These are phyloP conservation scores for Sporothrix phasma DNA, from an alignment of 2,329 filamentous ascomycete genomes.

Conservation along the genomic window DNA sequence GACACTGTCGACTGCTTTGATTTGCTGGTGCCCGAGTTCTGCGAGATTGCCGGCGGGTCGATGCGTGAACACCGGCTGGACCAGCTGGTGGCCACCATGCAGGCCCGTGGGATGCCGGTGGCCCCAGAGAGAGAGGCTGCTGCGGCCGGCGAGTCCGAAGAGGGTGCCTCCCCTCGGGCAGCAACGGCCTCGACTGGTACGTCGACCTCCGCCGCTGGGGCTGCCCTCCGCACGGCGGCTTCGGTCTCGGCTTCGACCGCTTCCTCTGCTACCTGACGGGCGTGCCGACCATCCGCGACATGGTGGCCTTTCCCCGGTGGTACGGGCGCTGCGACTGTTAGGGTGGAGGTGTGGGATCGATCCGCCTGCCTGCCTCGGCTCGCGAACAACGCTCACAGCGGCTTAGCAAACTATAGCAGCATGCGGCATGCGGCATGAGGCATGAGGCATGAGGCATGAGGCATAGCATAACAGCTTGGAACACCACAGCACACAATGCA, in stretches of 20 bases:
- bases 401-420: no score
- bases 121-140: not conserved
- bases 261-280: slow-evolving; percentile 76
- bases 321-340: slow-evolving; percentile 52
- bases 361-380: no score
- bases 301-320: slow-evolving; percentile 77
- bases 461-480: not conserved
- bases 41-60: slow-evolving; percentile 80
- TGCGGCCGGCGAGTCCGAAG: not conserved
- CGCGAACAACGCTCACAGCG: no score
- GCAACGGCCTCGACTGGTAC: slow-evolving; percentile 65
- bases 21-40: slow-evolving; percentile 73
- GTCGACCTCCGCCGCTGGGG: slow-evolving; percentile 80
- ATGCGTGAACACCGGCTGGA: slow-evolving; percentile 63
- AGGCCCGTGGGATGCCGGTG: slow-evolving; percentile 10
- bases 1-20: slow-evolving; percentile 84
- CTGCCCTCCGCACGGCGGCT: slow-evolving; percentile 84
- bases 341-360: not conserved
- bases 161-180: not conserved
- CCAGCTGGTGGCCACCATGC: slow-evolving; percentile 11
- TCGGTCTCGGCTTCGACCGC: slow-evolving; percentile 82
- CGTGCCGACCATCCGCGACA: slow-evolving; percentile 71
- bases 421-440: no score
- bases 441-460: no score
- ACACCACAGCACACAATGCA: no score